Evolutionary conservation across 352 stramenopile species (phyloP).

Genomic region (Pythium vanterpoolii): DNA sequence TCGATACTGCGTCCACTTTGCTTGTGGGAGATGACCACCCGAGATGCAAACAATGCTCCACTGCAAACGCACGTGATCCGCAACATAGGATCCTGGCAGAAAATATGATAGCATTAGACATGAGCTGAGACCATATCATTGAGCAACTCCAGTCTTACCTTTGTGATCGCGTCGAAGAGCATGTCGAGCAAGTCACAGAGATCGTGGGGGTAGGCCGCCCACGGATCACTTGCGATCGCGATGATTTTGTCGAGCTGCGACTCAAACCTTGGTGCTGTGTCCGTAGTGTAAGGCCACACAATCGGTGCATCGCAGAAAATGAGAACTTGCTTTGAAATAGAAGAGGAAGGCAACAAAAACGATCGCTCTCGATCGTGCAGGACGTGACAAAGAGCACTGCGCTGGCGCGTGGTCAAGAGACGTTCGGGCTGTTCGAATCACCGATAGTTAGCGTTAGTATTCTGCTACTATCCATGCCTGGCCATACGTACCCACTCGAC

Average conservation of each 20-base stretch:
- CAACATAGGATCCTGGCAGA: conserved; percentile 31
- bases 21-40: conserved; percentile 35
- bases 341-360: too few species aligned
- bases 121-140: background rate
- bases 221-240: conserved; percentile 13
- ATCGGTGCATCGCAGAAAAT: conserved; percentile 59
- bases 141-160: background rate
- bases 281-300: conserved; percentile 26
- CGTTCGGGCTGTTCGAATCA: conserved; percentile 7
- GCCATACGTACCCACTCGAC: conserved; percentile 14
- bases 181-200: conserved; percentile 1
- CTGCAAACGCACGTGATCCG: conserved; percentile 43
- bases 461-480: background rate
- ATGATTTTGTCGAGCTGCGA: conserved; percentile 20
- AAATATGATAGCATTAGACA: background rate
- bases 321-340: conserved; percentile 17
- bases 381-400: background rate
- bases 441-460: background rate
- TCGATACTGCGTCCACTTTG: conserved; percentile 30
- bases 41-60: conserved; percentile 27
- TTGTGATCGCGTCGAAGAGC: conserved; percentile 11
- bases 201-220: conserved; percentile 11
- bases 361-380: background rate
- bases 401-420: conserved; percentile 8
- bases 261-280: background rate